Evolutionary conservation across 2,329 filamentous ascomycete genomes (phyloP).

Genomic region (Alternaria sp.): DNA sequence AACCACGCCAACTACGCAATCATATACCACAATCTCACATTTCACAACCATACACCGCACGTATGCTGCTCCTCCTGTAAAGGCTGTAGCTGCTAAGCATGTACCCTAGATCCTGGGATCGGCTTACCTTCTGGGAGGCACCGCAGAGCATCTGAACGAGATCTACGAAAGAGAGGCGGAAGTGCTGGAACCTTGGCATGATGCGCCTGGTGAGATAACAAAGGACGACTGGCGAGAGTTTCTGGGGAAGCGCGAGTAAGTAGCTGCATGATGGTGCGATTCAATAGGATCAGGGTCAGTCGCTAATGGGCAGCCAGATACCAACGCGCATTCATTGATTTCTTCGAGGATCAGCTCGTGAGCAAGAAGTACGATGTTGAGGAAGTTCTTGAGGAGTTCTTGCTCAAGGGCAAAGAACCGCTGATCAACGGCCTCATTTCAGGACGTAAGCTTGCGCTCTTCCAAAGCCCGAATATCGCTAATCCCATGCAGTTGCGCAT

Average conservation of each 20-base stretch:
- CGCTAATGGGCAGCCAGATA: conserved; percentile 59
- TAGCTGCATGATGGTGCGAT: not conserved
- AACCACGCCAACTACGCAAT: conserved; percentile 92
- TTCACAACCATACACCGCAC: conserved; percentile 84
- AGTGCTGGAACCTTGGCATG: conserved; percentile 77
- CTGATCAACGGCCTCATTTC: conserved; percentile 80
- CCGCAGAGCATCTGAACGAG: conserved; percentile 72
- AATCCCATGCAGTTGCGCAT: conserved; percentile 70
- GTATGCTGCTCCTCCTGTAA: conserved; percentile 50
- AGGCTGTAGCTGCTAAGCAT: conserved; percentile 39
- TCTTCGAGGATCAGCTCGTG: conserved; percentile 91
- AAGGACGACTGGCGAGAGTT: conserved; percentile 86
- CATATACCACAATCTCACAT: conserved; percentile 74
- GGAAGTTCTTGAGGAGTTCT: conserved; percentile 73
- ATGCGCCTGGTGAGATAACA: conserved; percentile 84
- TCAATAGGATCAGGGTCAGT: not conserved
- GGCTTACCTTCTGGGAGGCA: conserved; percentile 83
- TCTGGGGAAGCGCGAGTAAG: conserved; percentile 72
- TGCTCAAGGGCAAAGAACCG: conserved; percentile 76
- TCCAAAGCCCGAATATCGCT: conserved; percentile 3
- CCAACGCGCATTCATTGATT: conserved; percentile 90
- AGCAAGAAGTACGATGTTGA: conserved; percentile 83
- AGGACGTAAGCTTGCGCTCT: conserved; percentile 66
- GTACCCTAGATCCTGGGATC: conserved; percentile 71
- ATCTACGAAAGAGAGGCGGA: conserved; percentile 81